Evolutionary conservation across 345 rosid species (phyloP).

Genomic region (Heritiera fomes): DNA sequence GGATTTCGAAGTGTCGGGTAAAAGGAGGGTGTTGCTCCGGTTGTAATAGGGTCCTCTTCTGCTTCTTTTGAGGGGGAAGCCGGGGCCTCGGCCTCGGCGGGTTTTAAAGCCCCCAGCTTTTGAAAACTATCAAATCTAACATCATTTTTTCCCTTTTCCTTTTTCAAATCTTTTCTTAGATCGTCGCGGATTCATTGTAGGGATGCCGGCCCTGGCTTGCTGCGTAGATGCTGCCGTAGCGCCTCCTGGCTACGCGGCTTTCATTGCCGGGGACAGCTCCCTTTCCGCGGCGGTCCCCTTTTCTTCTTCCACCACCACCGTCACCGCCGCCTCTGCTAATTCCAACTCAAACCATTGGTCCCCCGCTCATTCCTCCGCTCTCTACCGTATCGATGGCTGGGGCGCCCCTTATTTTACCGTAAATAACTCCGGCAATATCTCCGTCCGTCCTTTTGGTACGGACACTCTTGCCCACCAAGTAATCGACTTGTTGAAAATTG

Average conservation of each 20-base stretch:
- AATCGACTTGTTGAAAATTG: constrained; percentile 73
- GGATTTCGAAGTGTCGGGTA: constrained; percentile 42
- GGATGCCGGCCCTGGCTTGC: constrained; percentile 89
- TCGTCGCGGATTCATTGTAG: constrained; percentile 36
- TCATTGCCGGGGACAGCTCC: constrained; percentile 54
- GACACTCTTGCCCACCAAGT: constrained; percentile 75
- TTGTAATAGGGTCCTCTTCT: constrained; percentile 53
- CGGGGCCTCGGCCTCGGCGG: constrained; percentile 99
- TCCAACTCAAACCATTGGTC: constrained; percentile 54
- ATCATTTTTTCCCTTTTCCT: constrained; percentile 15
- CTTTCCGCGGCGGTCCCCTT: constrained; percentile 39
- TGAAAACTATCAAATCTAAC: constrained; percentile 36
- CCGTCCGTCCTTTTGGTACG: constrained; percentile 68
- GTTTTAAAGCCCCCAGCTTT: constrained; percentile 85
- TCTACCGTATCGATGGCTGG: constrained; percentile 77
- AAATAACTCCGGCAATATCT: constrained; percentile 66
- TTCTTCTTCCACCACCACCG: constrained; percentile 23
- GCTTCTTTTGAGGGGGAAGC: constrained; percentile 98
- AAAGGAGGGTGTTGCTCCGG: constrained; percentile 44
- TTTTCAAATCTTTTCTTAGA: constrained; percentile 1
- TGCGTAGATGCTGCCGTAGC: constrained; percentile 71
- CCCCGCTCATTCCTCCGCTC: constrained; percentile 59
- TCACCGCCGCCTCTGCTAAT: constrained; percentile 15
- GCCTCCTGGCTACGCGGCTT: constrained; percentile 60
- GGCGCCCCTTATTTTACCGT: constrained; percentile 88